A percentile compares a stretch with the other conserved stretches of the same genome.
Conservation (phyloP, 805 yeast genomes). For the Torulaspora delbrueckii region DNA sequence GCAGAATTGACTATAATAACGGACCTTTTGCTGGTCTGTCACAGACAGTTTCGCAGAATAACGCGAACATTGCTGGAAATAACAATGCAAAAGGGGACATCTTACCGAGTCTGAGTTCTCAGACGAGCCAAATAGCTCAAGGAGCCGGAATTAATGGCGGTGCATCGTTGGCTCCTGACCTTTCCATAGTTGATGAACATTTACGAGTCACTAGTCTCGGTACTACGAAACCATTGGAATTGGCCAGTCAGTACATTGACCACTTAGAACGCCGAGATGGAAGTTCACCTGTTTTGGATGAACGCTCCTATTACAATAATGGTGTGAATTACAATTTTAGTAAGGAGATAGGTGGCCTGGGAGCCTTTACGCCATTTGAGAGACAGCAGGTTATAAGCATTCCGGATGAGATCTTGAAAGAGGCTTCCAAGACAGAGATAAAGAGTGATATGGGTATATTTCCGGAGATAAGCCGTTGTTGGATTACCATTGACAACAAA, state of each 20-base stretch:
- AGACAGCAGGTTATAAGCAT: conserved; percentile 61
- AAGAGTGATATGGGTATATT: conserved; percentile 78
- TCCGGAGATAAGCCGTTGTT: conserved; percentile 72
- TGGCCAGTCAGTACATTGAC: conserved; percentile 62
- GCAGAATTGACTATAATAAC: conserved; percentile 28
- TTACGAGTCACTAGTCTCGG: conserved; percentile 33
- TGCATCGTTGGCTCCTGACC: conserved; percentile 8
- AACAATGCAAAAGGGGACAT: conserved; percentile 1
- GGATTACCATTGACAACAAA: conserved; percentile 81
- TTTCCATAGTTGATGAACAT: conserved; percentile 28
- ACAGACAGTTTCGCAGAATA: conserved; percentile 12
- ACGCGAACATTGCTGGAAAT: background rate
- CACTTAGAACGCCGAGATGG: conserved; percentile 54
- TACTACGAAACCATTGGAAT: conserved; percentile 39
- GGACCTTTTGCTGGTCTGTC: conserved; percentile 19
- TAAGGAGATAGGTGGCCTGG: conserved; percentile 42
- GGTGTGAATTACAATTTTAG: conserved; percentile 67
- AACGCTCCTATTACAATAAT: conserved; percentile 44
- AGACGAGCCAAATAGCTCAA: background rate
- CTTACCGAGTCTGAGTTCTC: conserved; percentile 1
- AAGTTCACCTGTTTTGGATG: conserved; percentile 52
- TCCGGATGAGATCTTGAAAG: conserved; percentile 77
- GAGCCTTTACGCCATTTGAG: conserved; percentile 69
- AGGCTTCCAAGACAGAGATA: conserved; percentile 60
- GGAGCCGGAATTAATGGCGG: conserved; percentile 1